Conservation (phyloP, 2,329 filamentous ascomycete genomes). For the Fusarium napiforme region DNA sequence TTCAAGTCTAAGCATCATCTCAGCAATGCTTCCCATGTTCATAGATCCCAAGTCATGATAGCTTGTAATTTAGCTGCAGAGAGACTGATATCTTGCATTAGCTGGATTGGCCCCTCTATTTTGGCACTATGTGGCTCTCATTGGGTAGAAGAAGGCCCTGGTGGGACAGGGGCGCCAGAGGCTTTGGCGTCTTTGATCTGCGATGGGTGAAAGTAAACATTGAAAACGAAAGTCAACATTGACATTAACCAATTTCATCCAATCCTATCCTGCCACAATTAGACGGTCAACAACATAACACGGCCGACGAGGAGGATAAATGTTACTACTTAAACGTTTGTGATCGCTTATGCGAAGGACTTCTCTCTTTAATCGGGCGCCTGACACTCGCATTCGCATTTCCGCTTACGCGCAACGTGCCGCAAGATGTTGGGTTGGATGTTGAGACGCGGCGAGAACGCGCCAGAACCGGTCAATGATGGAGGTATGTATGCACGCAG, state of each 20-base stretch:
- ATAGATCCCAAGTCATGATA: not conserved
- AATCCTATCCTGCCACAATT: constrained; percentile 29
- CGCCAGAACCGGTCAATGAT: constrained; percentile 48
- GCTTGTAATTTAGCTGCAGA: not conserved
- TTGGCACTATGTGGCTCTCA: constrained; percentile 6
- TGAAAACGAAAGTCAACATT: constrained; percentile 35
- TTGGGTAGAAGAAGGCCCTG: not conserved
- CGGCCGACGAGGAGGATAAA: constrained; percentile 8
- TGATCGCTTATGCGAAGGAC: constrained; percentile 29
- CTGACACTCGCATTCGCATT: not conserved
- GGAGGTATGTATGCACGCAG: constrained; percentile 41
- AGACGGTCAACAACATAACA: constrained; percentile 7
- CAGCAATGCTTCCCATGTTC: not conserved
- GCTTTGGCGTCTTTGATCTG: constrained; percentile 21
- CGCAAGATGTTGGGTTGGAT: constrained; percentile 69
- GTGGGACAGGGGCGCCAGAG: constrained; percentile 16
- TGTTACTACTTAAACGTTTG: constrained; percentile 13
- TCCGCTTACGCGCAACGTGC: constrained; percentile 1
- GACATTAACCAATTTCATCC: constrained; percentile 17
- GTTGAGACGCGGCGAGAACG: constrained; percentile 58
- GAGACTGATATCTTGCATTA: not conserved
- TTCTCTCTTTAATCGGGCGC: not conserved
- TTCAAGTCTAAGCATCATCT: not conserved
- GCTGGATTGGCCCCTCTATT: not conserved
- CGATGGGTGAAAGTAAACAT: constrained; percentile 36